These are phyloP conservation scores for Juncus effusus DNA, from an alignment of 176 grass and related monocot species.

Conservation along the genomic window DNA sequence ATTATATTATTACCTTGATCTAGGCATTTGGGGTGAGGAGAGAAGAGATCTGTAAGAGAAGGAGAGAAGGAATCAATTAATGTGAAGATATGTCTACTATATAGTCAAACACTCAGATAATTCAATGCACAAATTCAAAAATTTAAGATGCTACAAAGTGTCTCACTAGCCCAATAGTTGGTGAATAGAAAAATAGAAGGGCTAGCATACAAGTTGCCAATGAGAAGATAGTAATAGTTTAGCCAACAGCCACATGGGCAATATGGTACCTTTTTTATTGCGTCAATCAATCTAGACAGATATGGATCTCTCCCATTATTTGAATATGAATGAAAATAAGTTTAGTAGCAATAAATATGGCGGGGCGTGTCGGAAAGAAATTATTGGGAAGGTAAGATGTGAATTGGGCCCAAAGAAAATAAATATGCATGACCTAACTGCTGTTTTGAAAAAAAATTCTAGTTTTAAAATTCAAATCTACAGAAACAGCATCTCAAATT, in stretches of 20 bases:
- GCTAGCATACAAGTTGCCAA: constrained; percentile 13
- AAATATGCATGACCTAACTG: constrained; percentile 26
- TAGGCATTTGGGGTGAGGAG: constrained; percentile 24
- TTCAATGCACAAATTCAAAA: constrained; percentile 10
- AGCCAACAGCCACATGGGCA: constrained; percentile 27
- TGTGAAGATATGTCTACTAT: constrained; percentile 4
- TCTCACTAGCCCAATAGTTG: not conserved
- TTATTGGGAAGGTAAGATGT: constrained; percentile 35
- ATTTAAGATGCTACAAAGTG: constrained; percentile 15
- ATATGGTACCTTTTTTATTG: constrained; percentile 13
- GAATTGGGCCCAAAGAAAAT: constrained; percentile 25
- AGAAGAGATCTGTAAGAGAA: not conserved
- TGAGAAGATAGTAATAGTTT: constrained; percentile 19
- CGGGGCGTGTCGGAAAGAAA: constrained; percentile 1
- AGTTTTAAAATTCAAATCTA: constrained; percentile 18
- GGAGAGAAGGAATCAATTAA: constrained; percentile 25
- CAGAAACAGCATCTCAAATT: constrained; percentile 1
- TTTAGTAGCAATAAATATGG: constrained; percentile 28
- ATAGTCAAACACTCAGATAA: constrained; percentile 6
- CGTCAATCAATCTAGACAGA: constrained; percentile 9
- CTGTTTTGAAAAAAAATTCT: not conserved
- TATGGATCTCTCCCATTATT: constrained; percentile 10
- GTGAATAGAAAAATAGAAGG: constrained; percentile 21
- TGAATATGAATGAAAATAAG: constrained; percentile 18
- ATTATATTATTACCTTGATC: constrained; percentile 27